A percentile compares a stretch with the other conserved stretches of the same genome.
These are phyloP conservation scores for Staphylotrichum longicolle DNA, from an alignment of 495 filamentous ascomycete genomes.

Conservation along the genomic window DNA sequence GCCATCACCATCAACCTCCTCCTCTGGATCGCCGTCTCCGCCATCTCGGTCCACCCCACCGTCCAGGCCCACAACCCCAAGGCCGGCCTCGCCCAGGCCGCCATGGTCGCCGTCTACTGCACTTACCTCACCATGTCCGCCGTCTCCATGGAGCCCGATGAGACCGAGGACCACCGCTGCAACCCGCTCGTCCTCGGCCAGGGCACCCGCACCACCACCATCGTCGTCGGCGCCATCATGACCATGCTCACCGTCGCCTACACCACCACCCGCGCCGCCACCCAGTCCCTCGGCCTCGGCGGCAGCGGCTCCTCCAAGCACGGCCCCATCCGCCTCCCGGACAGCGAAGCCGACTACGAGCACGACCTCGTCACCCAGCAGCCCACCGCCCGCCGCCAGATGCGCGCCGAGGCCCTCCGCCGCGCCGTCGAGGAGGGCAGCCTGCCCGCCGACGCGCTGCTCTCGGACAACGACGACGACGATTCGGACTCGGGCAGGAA, in stretches of 20 bases:
- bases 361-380: slow-evolving; percentile 91
- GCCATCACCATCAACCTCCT: slow-evolving; percentile 77
- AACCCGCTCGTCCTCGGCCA: slow-evolving; percentile 88
- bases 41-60: slow-evolving; percentile 82
- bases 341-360: slow-evolving; percentile 58
- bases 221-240: slow-evolving; percentile 88
- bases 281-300: slow-evolving; percentile 83
- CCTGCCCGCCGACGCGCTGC: slow-evolving; percentile 84
- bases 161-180: slow-evolving; percentile 70
- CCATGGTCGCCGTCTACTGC: slow-evolving; percentile 97
- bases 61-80: slow-evolving; percentile 91
- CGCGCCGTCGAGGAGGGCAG: slow-evolving; percentile 87
- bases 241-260: slow-evolving; percentile 98
- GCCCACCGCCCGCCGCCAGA: slow-evolving; percentile 74
- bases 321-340: slow-evolving; percentile 51
- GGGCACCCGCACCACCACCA: slow-evolving; percentile 83
- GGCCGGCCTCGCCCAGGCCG: slow-evolving; percentile 91
- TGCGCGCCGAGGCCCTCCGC: slow-evolving; percentile 88
- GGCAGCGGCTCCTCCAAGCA: slow-evolving; percentile 48
- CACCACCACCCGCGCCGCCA: slow-evolving; percentile 94
- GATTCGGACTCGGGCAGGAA: slow-evolving; percentile 44
- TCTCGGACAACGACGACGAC: slow-evolving; percentile 71
- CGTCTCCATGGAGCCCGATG: slow-evolving; percentile 96
- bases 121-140: slow-evolving; percentile 98
- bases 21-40: slow-evolving; percentile 75